These are phyloP conservation scores for Auriculariales sp. DNA, from an alignment of 768 basidiomycete genomes.

Conservation along the genomic window DNA sequence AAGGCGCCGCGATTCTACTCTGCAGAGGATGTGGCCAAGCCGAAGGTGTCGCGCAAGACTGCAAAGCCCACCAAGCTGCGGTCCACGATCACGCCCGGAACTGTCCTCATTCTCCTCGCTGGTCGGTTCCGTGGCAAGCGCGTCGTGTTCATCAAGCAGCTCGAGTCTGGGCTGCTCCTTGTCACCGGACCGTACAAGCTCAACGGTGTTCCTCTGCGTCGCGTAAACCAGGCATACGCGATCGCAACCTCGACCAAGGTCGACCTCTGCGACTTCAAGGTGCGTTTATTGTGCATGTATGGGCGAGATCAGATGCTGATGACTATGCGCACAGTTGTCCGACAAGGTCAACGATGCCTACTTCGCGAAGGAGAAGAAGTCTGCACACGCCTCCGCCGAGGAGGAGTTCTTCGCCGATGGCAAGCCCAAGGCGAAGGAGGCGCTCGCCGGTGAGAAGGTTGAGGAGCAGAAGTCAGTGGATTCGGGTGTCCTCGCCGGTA, in stretches of 20 bases:
- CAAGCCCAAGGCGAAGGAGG: slow-evolving; percentile 78
- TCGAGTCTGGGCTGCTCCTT: slow-evolving; percentile 80
- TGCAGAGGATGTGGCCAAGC: slow-evolving; percentile 81
- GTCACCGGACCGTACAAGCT: slow-evolving; percentile 96
- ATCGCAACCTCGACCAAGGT: slow-evolving; percentile 96
- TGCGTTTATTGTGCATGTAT: slow-evolving; percentile 22
- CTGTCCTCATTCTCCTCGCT: slow-evolving; percentile 90
- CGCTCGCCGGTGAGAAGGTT: slow-evolving; percentile 75
- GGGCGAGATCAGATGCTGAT: background rate
- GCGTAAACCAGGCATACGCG: slow-evolving; percentile 98
- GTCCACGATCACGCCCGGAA: slow-evolving; percentile 80
- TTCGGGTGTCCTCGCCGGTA: slow-evolving; percentile 58
- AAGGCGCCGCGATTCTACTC: slow-evolving; percentile 90
- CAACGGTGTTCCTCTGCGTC: slow-evolving; percentile 94
- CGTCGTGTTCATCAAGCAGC: slow-evolving; percentile 95
- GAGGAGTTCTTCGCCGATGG: slow-evolving; percentile 94
- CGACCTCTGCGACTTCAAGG: slow-evolving; percentile 61
- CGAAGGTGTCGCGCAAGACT: slow-evolving; percentile 86
- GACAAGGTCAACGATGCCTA: slow-evolving; percentile 89
- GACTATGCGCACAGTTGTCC: slow-evolving; percentile 47
- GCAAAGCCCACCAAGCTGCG: slow-evolving; percentile 69
- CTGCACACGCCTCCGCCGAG: slow-evolving; percentile 71
- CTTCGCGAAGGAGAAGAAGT: slow-evolving; percentile 68
- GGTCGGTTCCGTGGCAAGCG: slow-evolving; percentile 98
- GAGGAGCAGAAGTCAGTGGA: slow-evolving; percentile 86